These are phyloP conservation scores for Linderniella brevidens DNA, from an alignment of 257 asterid species.

Conservation along the genomic window DNA sequence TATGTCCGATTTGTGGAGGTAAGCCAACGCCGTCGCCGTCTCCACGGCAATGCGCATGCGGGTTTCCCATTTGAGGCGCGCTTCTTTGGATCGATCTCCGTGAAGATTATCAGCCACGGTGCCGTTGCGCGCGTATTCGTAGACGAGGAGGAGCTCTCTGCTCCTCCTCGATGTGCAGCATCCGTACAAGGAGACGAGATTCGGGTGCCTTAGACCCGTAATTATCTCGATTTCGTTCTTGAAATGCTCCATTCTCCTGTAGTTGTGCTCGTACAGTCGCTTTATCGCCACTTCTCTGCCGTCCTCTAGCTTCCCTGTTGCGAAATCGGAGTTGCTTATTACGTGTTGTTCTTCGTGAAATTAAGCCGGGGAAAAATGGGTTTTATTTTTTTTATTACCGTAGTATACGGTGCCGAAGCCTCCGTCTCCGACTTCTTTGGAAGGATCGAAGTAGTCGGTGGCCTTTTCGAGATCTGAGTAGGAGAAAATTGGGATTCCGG, in stretches of 20 bases:
- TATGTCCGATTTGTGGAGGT: conserved; percentile 38
- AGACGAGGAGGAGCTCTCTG: conserved; percentile 39
- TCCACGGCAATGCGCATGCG: conserved; percentile 45
- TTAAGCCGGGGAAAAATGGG: not conserved
- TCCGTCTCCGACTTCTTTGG: conserved; percentile 39
- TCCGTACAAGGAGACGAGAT: conserved; percentile 38
- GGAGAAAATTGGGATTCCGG: conserved; percentile 23
- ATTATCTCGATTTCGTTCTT: conserved; percentile 39
- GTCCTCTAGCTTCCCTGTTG: conserved; percentile 31
- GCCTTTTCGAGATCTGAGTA: conserved; percentile 30
- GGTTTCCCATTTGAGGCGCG: conserved; percentile 18
- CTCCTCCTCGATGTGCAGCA: conserved; percentile 41
- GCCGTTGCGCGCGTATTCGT: conserved; percentile 34
- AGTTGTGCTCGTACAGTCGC: conserved; percentile 35
- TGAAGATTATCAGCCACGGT: conserved; percentile 51
- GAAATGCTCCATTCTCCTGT: conserved; percentile 33
- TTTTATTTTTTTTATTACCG: conserved; percentile 16
- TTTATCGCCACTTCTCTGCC: conserved; percentile 56
- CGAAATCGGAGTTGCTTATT: not conserved
- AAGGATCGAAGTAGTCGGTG: conserved; percentile 25
- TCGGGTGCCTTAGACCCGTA: conserved; percentile 24
- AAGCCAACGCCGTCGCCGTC: conserved; percentile 33
- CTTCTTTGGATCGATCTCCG: conserved; percentile 14
- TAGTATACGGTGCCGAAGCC: conserved; percentile 36
- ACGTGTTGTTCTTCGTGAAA: not conserved